These are phyloP conservation scores for Geotrichum bryndzae DNA, from an alignment of 1,139 yeast species.

Conservation along the genomic window DNA sequence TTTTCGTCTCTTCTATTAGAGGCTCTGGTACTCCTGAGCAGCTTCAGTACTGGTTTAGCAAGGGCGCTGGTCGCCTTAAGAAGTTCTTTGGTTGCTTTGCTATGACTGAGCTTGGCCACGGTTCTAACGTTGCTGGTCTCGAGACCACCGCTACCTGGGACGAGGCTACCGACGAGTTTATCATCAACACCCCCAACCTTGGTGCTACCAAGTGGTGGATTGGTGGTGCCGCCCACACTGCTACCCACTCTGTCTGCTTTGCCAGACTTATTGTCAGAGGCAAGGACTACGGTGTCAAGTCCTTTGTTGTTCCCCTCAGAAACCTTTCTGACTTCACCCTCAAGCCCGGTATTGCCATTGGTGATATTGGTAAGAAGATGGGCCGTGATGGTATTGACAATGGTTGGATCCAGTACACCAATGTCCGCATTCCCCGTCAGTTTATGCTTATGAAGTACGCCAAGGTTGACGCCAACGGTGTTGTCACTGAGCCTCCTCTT, in stretches of 20 bases:
- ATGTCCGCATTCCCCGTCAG: slow-evolving; percentile 73
- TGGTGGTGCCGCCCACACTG: slow-evolving; percentile 94
- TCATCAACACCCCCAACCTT: slow-evolving; percentile 75
- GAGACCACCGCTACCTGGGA: slow-evolving; percentile 84
- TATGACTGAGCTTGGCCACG: slow-evolving; percentile 91
- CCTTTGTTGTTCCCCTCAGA: slow-evolving; percentile 84
- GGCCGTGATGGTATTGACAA: slow-evolving; percentile 73
- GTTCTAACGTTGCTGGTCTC: slow-evolving; percentile 82
- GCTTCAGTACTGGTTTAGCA: slow-evolving; percentile 60
- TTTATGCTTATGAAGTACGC: slow-evolving; percentile 75
- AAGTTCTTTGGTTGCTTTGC: slow-evolving; percentile 83
- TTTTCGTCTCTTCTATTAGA: slow-evolving; percentile 58
- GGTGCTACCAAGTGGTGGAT: slow-evolving; percentile 98
- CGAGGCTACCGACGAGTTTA: slow-evolving; percentile 54
- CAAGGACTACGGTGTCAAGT: slow-evolving; percentile 81
- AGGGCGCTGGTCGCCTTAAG: slow-evolving; percentile 57
- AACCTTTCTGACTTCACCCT: slow-evolving; percentile 58
- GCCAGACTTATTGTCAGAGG: slow-evolving; percentile 76
- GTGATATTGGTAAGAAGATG: slow-evolving; percentile 90
- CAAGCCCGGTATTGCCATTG: slow-evolving; percentile 71
- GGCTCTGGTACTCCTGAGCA: slow-evolving; percentile 64
- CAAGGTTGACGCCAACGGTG: slow-evolving; percentile 59
- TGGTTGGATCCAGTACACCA: slow-evolving; percentile 86
- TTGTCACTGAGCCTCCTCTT: slow-evolving; percentile 58
- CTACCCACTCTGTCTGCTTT: slow-evolving; percentile 72